Percentiles rank a stretch among this genome's conserved stretches.
These are phyloP conservation scores for Cryphonectria naterciae DNA, from an alignment of 2,329 filamentous ascomycete genomes.

Conservation along the genomic window DNA sequence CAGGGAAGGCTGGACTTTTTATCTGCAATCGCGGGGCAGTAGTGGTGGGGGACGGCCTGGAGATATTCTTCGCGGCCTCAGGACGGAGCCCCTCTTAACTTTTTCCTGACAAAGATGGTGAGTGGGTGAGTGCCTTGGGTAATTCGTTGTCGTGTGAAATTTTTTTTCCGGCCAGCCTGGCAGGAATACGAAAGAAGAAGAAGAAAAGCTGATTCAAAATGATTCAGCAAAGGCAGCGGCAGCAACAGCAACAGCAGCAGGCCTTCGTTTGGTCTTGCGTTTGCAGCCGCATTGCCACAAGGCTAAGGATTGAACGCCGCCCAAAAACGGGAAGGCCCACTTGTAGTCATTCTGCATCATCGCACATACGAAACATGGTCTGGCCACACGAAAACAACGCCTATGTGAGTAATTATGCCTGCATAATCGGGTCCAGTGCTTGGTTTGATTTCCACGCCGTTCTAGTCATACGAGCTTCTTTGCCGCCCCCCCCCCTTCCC, in stretches of 20 bases:
- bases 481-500: not conserved
- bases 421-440: constrained; percentile 12
- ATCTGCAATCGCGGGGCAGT: constrained; percentile 29
- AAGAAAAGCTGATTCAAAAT: constrained; percentile 15
- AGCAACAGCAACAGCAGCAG: not conserved
- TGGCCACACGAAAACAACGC: not conserved
- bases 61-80: not conserved
- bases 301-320: not conserved
- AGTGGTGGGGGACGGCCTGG: constrained; percentile 2
- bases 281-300: constrained; percentile 11
- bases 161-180: not conserved
- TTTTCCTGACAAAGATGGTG: not conserved
- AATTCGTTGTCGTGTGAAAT: not conserved
- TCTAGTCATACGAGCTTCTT: constrained; percentile 4
- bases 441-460: constrained; percentile 8
- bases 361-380: constrained; percentile 6
- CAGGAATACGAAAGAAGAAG: not conserved
- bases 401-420: not conserved
- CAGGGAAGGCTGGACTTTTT: constrained; percentile 26
- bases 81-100: not conserved
- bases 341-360: constrained; percentile 30
- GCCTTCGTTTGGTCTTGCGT: not conserved
- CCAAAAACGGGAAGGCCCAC: constrained; percentile 26
- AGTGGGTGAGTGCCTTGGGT: not conserved
- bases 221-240: constrained; percentile 6